Conservation (phyloP, 2,329 filamentous ascomycete genomes). For the Pseudogymnoascus sp. region DNA sequence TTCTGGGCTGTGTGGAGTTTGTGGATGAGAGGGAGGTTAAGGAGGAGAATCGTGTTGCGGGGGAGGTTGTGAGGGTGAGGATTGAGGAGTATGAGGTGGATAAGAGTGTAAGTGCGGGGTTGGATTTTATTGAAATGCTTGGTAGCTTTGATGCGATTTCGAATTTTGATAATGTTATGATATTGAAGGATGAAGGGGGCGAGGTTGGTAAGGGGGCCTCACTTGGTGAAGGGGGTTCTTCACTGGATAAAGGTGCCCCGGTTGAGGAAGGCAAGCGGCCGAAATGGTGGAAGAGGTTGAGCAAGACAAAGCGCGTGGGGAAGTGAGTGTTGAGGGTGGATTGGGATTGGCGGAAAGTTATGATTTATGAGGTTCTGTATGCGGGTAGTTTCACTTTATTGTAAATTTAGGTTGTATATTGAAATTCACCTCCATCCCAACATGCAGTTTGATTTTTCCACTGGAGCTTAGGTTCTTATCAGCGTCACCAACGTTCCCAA, state of each 20-base stretch:
- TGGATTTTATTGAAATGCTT: not conserved
- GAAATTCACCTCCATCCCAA: not conserved
- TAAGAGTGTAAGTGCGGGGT: not conserved
- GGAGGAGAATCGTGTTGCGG: not conserved
- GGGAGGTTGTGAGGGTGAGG: not conserved
- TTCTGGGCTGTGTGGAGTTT: not conserved
- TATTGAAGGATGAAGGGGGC: not conserved
- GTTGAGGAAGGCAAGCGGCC: too few relatives aligned
- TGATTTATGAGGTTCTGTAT: not conserved
- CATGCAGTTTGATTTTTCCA: too few relatives aligned
- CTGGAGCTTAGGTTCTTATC: not conserved
- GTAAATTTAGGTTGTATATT: not conserved
- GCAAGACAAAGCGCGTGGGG: not conserved
- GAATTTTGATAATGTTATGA: not conserved
- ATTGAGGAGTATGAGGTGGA: not conserved
- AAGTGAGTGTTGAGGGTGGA: not conserved
- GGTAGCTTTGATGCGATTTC: not conserved
- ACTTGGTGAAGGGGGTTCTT: too few relatives aligned
- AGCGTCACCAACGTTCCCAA: not conserved
- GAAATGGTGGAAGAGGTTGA: not conserved
- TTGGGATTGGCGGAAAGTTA: not conserved
- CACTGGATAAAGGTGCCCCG: not conserved
- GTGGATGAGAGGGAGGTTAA: not conserved
- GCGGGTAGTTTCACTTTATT: not conserved
- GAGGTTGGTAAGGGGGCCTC: too few relatives aligned